A percentile compares a stretch with the other conserved stretches of the same genome.
phyloP scores from a whole-genome alignment of 441 rosid species.

The Eutrema salsugineum region DNA sequence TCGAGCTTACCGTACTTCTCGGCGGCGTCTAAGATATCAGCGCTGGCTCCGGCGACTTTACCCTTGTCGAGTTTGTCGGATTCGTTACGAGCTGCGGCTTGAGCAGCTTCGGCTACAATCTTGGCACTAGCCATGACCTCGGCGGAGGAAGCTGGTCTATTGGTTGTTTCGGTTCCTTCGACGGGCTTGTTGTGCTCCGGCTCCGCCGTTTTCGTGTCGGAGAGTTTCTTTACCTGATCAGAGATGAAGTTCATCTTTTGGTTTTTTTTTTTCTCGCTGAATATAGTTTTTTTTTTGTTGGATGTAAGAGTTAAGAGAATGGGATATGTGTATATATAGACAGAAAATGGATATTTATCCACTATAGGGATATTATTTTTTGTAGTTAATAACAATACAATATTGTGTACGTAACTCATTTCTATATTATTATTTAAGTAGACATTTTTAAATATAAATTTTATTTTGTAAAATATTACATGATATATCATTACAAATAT shows the following conservation, averaged over 20 bases:
- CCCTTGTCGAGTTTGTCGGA: slow-evolving; percentile 46
- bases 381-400: not conserved
- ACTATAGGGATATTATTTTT: not conserved
- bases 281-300: not conserved
- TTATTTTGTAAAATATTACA: no score
- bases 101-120: slow-evolving; percentile 58
- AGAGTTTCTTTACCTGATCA: slow-evolving; percentile 22
- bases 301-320: not conserved
- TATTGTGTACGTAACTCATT: not conserved
- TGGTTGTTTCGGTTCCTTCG: slow-evolving; percentile 17
- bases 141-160: slow-evolving; percentile 34
- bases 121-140: slow-evolving; percentile 66
- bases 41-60: slow-evolving; percentile 55
- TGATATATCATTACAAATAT: no score
- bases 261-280: not conserved
- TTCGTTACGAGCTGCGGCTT: slow-evolving; percentile 37
- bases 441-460: no score
- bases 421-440: no score
- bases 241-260: slow-evolving; percentile 28
- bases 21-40: slow-evolving; percentile 57
- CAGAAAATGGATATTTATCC: not conserved
- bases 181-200: slow-evolving; percentile 23
- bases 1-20: slow-evolving; percentile 61
- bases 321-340: slow-evolving; percentile 14
- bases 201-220: slow-evolving; percentile 17